A percentile compares a stretch with the other conserved stretches of the same genome.
These are phyloP conservation scores for Leishmania major DNA, from an alignment of 208 protist species.

Conservation along the genomic window DNA sequence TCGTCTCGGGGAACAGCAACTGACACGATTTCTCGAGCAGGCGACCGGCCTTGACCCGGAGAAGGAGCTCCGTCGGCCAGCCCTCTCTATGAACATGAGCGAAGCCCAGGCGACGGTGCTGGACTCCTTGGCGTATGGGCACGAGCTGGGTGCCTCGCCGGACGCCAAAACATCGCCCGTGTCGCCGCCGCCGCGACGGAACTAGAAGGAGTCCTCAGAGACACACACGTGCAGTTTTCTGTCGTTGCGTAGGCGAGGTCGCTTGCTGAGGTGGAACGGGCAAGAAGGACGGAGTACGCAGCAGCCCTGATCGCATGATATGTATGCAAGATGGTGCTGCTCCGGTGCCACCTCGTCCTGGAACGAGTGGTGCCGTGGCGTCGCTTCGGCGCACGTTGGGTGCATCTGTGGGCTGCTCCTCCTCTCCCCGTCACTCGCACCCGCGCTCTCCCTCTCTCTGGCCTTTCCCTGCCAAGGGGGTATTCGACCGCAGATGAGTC, in stretches of 20 bases:
- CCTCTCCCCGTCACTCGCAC: background rate
- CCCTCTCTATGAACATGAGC: slow-evolving; percentile 37
- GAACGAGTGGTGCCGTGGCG: background rate
- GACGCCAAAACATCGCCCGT: slow-evolving; percentile 15
- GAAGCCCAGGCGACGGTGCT: slow-evolving; percentile 56
- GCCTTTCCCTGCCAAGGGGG: background rate
- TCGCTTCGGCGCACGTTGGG: background rate
- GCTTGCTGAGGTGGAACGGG: background rate
- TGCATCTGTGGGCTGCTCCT: background rate
- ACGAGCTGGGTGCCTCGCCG: slow-evolving; percentile 29
- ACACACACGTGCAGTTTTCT: background rate
- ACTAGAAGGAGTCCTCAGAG: slow-evolving; percentile 4
- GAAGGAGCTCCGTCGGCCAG: slow-evolving; percentile 26
- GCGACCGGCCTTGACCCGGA: slow-evolving; percentile 56
- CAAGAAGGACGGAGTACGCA: background rate
- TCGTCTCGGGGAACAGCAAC: slow-evolving; percentile 32
- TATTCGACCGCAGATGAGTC: background rate
- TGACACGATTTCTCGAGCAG: slow-evolving; percentile 64
- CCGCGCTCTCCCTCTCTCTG: background rate
- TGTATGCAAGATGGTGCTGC: background rate
- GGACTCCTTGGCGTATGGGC: slow-evolving; percentile 32
- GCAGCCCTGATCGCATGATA: background rate
- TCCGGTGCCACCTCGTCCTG: background rate
- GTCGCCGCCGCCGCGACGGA: slow-evolving; percentile 11
- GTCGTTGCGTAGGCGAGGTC: background rate